Percentiles rank a stretch among this genome's conserved stretches.
phyloP scores from a whole-genome alignment of 75 land plant genomes.

The Cunninghamia lanceolata region DNA sequence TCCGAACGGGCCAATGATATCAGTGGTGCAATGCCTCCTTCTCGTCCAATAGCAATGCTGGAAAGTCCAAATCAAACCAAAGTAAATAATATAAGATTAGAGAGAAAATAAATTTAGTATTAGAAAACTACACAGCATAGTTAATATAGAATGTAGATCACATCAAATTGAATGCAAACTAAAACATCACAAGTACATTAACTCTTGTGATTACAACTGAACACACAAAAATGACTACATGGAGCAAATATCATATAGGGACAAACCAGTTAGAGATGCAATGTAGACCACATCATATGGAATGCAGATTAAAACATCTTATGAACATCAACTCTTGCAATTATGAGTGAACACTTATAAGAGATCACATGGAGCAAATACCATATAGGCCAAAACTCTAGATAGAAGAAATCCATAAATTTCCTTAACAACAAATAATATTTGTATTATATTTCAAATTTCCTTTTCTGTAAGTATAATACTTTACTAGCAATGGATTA shows the following conservation, averaged over 20 bases:
- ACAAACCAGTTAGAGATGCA: too few species aligned
- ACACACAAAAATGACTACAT: not conserved
- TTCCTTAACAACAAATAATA: not conserved
- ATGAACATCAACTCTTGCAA: not conserved
- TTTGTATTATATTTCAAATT: not conserved
- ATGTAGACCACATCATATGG: not conserved
- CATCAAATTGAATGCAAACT: not conserved
- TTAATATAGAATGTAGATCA: not conserved
- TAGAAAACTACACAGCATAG: not conserved
- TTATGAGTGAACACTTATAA: not conserved
- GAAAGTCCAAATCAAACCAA: not conserved
- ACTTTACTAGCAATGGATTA: not conserved
- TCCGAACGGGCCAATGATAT: slow-evolving; percentile 88
- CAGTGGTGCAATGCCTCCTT: slow-evolving; percentile 94
- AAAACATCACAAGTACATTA: not conserved
- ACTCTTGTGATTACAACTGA: not conserved
- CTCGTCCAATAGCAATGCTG: slow-evolving; percentile 96
- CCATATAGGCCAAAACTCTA: not conserved
- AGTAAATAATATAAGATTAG: not conserved
- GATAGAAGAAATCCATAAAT: not conserved
- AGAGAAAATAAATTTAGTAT: not conserved
- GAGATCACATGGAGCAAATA: not conserved
- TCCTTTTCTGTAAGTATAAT: not conserved
- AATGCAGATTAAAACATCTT: not conserved
- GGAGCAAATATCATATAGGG: not conserved